Percentiles rank a stretch among this genome's conserved stretches.
phyloP scores from a whole-genome alignment of 2,329 filamentous ascomycete genomes.

The Clarireedia sp. region DNA sequence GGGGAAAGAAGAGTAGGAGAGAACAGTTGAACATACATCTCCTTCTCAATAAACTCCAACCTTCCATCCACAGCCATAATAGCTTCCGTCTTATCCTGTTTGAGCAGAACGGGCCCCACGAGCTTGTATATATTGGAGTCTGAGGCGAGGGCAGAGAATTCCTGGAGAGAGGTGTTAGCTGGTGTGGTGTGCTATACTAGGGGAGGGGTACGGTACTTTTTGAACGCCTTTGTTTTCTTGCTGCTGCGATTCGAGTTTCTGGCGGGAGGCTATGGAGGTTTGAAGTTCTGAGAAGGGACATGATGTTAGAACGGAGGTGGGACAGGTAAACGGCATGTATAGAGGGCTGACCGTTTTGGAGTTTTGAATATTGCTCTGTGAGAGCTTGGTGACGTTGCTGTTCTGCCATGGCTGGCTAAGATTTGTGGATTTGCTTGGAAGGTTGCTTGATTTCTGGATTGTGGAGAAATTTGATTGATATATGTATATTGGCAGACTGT shows the following conservation, averaged over 20 bases:
- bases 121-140: constrained; percentile 93
- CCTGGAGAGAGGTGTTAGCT: constrained; percentile 39
- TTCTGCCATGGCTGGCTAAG: constrained; percentile 54
- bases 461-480: too few relatives aligned
- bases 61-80: constrained; percentile 84
- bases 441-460: background rate
- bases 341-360: constrained; percentile 62
- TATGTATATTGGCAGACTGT: too few relatives aligned
- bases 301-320: background rate
- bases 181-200: background rate
- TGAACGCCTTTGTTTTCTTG: constrained; percentile 88
- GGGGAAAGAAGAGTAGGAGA: background rate
- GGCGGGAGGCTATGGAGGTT: constrained; percentile 65
- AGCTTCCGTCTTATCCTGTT: constrained; percentile 89
- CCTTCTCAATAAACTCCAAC: constrained; percentile 84
- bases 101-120: constrained; percentile 82
- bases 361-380: constrained; percentile 78
- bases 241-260: constrained; percentile 88
- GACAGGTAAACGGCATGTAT: background rate
- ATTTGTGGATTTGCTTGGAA: too few relatives aligned
- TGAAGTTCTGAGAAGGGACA: constrained; percentile 62
- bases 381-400: constrained; percentile 75
- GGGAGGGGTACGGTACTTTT: constrained; percentile 44
- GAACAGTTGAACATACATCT: constrained; percentile 61
- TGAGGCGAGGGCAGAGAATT: constrained; percentile 72